Conservation (phyloP, 2,329 filamentous ascomycete genomes). For the Pseudocercospora fuligena region DNA sequence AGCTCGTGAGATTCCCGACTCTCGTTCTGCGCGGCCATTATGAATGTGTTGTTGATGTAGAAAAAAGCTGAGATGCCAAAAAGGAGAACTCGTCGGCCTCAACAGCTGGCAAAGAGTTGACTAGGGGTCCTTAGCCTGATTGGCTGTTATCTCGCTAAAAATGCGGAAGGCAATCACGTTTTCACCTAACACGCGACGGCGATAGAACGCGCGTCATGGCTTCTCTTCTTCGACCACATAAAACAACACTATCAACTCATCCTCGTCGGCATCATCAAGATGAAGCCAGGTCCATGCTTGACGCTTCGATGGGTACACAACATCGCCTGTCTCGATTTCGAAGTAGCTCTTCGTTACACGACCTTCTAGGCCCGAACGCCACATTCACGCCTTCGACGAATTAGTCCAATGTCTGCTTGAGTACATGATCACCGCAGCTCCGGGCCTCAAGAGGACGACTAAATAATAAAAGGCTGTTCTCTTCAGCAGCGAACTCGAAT, state of each 20-base stretch:
- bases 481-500: no score
- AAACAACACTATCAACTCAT: neutral
- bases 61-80: neutral
- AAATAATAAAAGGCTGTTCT: no score
- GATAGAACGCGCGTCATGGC: neutral
- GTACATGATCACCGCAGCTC: neutral
- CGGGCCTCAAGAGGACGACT: no score
- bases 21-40: slow-evolving; percentile 60
- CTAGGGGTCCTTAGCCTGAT: neutral
- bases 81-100: neutral
- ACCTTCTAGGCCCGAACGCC: neutral
- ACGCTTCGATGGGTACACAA: neutral
- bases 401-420: neutral
- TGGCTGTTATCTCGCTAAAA: neutral
- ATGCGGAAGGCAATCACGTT: neutral
- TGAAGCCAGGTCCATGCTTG: neutral
- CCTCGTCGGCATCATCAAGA: neutral
- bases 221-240: neutral
- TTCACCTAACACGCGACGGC: neutral
- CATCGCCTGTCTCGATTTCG: neutral
- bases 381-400: neutral
- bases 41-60: neutral
- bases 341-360: neutral
- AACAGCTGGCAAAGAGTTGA: neutral
- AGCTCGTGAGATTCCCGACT: slow-evolving; percentile 79